phyloP scores from a whole-genome alignment of 2,329 filamentous ascomycete genomes.

The Pseudonectria foliicola region DNA sequence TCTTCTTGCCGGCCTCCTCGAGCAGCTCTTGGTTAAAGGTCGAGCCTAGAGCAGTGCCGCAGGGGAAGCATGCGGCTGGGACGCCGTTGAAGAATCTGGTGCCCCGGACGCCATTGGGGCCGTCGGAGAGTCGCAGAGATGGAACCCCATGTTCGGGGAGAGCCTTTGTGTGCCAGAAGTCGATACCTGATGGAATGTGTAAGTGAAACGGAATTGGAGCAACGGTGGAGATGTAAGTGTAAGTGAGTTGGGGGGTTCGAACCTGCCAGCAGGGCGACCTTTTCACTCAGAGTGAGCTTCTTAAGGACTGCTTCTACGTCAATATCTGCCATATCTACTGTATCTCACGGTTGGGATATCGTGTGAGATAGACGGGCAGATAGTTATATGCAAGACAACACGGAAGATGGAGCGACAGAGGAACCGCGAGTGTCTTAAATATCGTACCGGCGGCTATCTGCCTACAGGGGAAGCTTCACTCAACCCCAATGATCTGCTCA shows the following conservation, averaged over 20 bases:
- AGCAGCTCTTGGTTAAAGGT: slow-evolving; percentile 51
- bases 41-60: slow-evolving; percentile 49
- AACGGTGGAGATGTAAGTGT: background rate
- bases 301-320: slow-evolving; percentile 47
- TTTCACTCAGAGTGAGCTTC: slow-evolving; percentile 46
- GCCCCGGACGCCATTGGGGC: slow-evolving; percentile 63
- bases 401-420: no score
- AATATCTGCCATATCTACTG: slow-evolving; percentile 38
- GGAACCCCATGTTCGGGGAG: slow-evolving; percentile 55
- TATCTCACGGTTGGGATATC: no score
- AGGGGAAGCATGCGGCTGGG: slow-evolving; percentile 54
- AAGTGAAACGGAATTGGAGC: background rate
- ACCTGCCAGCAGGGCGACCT: slow-evolving; percentile 47
- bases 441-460: no score
- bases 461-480: no score
- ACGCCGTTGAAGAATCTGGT: slow-evolving; percentile 61
- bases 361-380: no score
- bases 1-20: slow-evolving; percentile 41
- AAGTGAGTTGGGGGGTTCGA: slow-evolving; percentile 7
- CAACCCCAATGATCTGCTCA: no score
- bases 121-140: slow-evolving; percentile 58
- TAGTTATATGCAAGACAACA: no score
- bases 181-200: slow-evolving; percentile 38
- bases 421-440: no score
- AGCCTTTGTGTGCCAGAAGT: slow-evolving; percentile 63